Evolutionary conservation across 148 eudicot genomes (phyloP), one percentile per base, ranked within the genome.

Genomic region (Heliosperma pusillum): DNA sequence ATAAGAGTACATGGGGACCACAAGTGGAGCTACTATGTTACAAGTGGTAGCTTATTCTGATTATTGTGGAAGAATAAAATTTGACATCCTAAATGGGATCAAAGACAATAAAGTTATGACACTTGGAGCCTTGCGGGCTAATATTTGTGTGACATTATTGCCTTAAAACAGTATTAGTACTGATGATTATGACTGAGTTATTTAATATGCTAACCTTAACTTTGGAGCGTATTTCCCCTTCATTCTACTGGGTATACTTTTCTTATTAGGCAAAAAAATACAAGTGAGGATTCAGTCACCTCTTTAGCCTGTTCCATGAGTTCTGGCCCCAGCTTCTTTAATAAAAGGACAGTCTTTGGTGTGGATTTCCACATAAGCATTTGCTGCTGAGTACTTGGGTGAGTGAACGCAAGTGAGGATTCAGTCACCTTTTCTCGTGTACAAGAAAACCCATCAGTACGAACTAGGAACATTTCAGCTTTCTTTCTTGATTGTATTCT

Each of bases 341-440:
- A 78, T 79, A 95, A 80, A 26, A 95, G 82, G 60, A 88, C 99
- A 74, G 97, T 95, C 83, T 89, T 95, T 36, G 99, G 99, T n/a
- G 85, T 77, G 62, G 99, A 90, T 84, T 95, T 95, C 99, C 99
- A 95, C 92, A 95, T 70, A 79, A 95, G 96, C 99, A 95, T 95
- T 90, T 95, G 99, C 73, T 95, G 97, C 83, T 95, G 99, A 62
- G 99, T 95, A 84, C 92, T 95, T 50, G 99, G 99, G 85, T 95
- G 99, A 82, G 97, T 86, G 82, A 95, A 92, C 3, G 99, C 99
- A 86, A 95, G 87, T 68, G 99, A 95, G 63, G 99, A 92, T 83
- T 95, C 97, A 20, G 93, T 90, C 65, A 95, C 99, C 88, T 88
- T 92, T 83, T 95, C 99, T 80, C 99, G 86, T 24, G 88, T 65